A percentile compares a stretch with the other conserved stretches of the same genome.
Conservation (phyloP, 805 yeast genomes). For the Lipomyces starkeyi region DNA sequence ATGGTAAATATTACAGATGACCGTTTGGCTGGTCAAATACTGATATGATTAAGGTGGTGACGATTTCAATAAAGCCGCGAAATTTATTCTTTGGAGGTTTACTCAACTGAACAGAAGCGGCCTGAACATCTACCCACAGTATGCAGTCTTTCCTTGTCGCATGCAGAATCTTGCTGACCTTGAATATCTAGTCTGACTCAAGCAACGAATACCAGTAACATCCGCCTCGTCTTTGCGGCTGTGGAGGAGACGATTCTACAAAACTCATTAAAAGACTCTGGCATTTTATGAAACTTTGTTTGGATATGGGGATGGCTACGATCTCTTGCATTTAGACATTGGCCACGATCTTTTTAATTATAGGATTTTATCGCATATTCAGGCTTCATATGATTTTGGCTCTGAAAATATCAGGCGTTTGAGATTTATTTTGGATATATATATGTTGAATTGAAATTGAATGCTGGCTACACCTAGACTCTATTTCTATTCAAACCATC, state of each 20-base stretch:
- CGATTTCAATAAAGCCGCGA: constrained; percentile 88
- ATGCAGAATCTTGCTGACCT: background rate
- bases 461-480: background rate
- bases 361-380: background rate
- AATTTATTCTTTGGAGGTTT: constrained; percentile 88
- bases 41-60: constrained; percentile 63
- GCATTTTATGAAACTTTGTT: constrained; percentile 56
- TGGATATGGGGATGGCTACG: background rate
- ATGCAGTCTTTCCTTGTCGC: constrained; percentile 3
- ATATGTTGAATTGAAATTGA: background rate
- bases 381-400: background rate
- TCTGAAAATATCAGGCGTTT: background rate
- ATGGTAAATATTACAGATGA: constrained; percentile 21
- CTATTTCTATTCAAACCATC: no score
- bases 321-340: background rate
- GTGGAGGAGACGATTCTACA: constrained; percentile 80
- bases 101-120: constrained; percentile 83
- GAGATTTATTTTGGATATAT: background rate
- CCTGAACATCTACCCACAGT: constrained; percentile 79
- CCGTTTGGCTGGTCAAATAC: background rate
- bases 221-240: constrained; percentile 83
- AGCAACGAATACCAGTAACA: constrained; percentile 91
- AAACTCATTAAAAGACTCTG: constrained; percentile 76
- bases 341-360: background rate
- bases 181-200: constrained; percentile 64